These are phyloP conservation scores for Panellus pusillus DNA, from an alignment of 768 basidiomycete species.

Conservation along the genomic window DNA sequence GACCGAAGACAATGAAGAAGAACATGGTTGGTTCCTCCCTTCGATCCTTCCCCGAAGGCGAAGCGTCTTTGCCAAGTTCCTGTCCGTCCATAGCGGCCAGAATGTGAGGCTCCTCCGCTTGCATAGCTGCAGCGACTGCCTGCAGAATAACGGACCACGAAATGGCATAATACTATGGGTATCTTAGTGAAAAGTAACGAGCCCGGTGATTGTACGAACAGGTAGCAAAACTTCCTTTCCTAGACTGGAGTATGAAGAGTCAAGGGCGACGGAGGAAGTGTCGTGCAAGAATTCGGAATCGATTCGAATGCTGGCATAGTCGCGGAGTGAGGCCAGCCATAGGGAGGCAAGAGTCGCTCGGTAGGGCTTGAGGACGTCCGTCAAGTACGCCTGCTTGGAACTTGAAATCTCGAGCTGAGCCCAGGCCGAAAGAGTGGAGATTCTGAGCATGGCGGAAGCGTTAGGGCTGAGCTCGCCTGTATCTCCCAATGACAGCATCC, in stretches of 20 bases:
- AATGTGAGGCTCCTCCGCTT: slow-evolving; percentile 62
- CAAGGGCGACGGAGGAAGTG: slow-evolving; percentile 69
- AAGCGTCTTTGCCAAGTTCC: slow-evolving; percentile 36
- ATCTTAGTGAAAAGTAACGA: neutral
- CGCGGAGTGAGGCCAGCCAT: slow-evolving; percentile 87
- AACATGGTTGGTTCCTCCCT: slow-evolving; percentile 70
- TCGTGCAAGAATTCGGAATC: slow-evolving; percentile 88
- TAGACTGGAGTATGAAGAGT: slow-evolving; percentile 82
- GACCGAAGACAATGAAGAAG: slow-evolving; percentile 89
- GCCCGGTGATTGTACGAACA: slow-evolving; percentile 47
- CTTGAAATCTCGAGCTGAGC: slow-evolving; percentile 87
- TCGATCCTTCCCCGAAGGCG: slow-evolving; percentile 24
- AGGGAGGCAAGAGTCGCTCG: slow-evolving; percentile 69
- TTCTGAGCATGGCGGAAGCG: slow-evolving; percentile 90
- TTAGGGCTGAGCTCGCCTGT: slow-evolving; percentile 88
- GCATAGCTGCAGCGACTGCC: slow-evolving; percentile 82
- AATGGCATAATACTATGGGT: slow-evolving; percentile 76
- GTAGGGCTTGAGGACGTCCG: slow-evolving; percentile 81
- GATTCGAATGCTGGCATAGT: slow-evolving; percentile 88
- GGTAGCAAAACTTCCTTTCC: slow-evolving; percentile 91
- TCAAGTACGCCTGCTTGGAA: slow-evolving; percentile 69
- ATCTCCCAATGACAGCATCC: slow-evolving; percentile 83
- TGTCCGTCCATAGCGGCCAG: slow-evolving; percentile 82
- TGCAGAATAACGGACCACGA: slow-evolving; percentile 83
- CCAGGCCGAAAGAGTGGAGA: slow-evolving; percentile 94